Evolutionary conservation across 257 asterid species (phyloP), one percentile per base, ranked within the genome.

Genomic region (Rubia yunnanensis): DNA sequence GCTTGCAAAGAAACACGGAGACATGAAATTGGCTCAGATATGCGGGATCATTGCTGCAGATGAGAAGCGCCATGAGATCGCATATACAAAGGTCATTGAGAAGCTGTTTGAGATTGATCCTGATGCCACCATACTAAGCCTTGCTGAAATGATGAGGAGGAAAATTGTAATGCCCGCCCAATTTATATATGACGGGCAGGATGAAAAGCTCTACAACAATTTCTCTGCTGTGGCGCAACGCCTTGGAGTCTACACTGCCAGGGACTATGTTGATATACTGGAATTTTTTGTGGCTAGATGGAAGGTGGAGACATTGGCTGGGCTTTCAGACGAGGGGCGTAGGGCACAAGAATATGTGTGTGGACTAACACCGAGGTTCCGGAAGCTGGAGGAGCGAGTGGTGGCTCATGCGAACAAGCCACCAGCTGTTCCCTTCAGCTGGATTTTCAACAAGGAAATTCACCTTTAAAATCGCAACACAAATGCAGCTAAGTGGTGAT

Each of bases 51-150:
- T 87, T 10, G 92, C 92, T 1, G 83, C 88, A 28, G 92, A 87
- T 22, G 95, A 87, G 85, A 87, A 85, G 70, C 88, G 95, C 23
- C 95, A 87, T 15, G 90, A 87, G 73, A 81, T 84, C 17, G 95
- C 95, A 23, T 87, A 87, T 48, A 82, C 91, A 74, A 87, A 83
- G 76, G 81, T 84, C 4, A 69, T 80, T 1, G 92, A 85, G 68
- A 85, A 87, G 86, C 84, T 87, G 41, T 85, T 87, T 15, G 90
- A 85, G 60, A 69, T 83, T 54, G 95, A 87, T 54, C 92, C 95
- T 0, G 80, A 87, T 55, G 76, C 73, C 80, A 78, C 92, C 0
- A 72, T 85, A 18, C 11, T 76, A 65, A 66, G 67, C 18, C 86
- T 87, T 10, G 87, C 86, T 6, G 83, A 84, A 73, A 86, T 86